Evolutionary conservation across 345 rosid species (phyloP), one percentile per base, ranked within the genome.

Genomic region (Salix brachista): DNA sequence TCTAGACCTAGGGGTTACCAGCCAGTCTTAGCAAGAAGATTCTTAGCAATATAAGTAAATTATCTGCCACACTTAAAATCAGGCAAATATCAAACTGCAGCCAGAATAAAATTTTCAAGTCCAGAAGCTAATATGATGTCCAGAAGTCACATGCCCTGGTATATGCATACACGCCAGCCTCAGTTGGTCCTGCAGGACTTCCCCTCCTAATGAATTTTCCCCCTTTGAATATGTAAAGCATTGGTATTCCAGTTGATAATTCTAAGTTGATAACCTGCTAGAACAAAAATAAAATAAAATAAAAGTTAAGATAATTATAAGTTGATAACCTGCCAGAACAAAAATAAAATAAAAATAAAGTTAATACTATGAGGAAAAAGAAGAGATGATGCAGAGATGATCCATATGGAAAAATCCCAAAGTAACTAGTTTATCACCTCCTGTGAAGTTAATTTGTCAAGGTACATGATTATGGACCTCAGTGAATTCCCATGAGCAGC

Each of bases 401-500:
- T 3, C 65, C 56, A 72, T 56, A 70, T 11, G 21, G 11, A 26
- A 54, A 42, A 2, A n/a, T 0, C 46, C 30, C 42, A 62, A 75
- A 44, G 39, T 19, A 23, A 50, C 11, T 1, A 65, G 75, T n/a
- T 2, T 56, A 71, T 84, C 65, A 94, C 99, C 96, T 96, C 99
- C 76, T 92, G 94, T 78, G 98, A 91, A 76, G 98, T 93, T 87
- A 96, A 85, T 76, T 88, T 85, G 87, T 96, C 99, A 37, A 96
- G 99, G 84, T 92, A 92, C 99, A 96, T 96, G 41, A 96, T 96
- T 76, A 96, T 92, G 78, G 99, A 93, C 81, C 98, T 85, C 77
- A 96, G 76, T 3, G 98, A 96, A 81, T 96, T 93, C 74, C 98
- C 98, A 46, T 96, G 98, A 79, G 99, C 99, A 65, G 98, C 97